Percentiles rank a stretch among this genome's conserved stretches.
phyloP scores from a whole-genome alignment of 2,329 filamentous ascomycete genomes.

The Huntiella decipiens region DNA sequence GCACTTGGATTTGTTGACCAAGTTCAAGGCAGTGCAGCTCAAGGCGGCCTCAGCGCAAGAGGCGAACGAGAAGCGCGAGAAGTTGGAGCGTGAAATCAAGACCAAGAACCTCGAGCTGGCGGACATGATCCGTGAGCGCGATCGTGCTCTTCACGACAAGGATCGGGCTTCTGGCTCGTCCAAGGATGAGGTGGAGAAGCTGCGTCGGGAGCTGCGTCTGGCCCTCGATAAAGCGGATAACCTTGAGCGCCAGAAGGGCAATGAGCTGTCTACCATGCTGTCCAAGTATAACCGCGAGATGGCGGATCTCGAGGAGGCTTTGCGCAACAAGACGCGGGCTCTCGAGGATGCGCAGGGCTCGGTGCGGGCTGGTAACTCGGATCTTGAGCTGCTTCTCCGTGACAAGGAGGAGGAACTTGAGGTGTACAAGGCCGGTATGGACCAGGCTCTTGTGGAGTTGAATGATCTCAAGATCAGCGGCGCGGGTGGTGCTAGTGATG shows the following conservation, averaged over 20 bases:
- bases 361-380: slow-evolving; percentile 60
- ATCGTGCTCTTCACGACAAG: slow-evolving; percentile 81
- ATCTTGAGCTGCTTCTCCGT: slow-evolving; percentile 66
- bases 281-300: slow-evolving; percentile 95
- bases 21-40: slow-evolving; percentile 87
- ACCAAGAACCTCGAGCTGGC: slow-evolving; percentile 98
- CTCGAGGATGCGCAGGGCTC: slow-evolving; percentile 69
- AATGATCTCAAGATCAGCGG: slow-evolving; percentile 60
- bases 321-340: slow-evolving; percentile 70
- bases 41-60: slow-evolving; percentile 96
- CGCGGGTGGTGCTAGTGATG: slow-evolving; percentile 51
- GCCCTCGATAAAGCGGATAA: slow-evolving; percentile 85
- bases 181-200: slow-evolving; percentile 84
- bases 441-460: slow-evolving; percentile 81
- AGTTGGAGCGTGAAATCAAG: slow-evolving; percentile 92
- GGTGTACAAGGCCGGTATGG: slow-evolving; percentile 95
- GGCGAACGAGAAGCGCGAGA: slow-evolving; percentile 85
- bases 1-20: slow-evolving; percentile 84
- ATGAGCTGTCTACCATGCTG: slow-evolving; percentile 84
- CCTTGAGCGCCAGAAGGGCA: slow-evolving; percentile 79
- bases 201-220: slow-evolving; percentile 82
- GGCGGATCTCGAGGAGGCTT: slow-evolving; percentile 82
- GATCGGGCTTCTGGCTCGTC: slow-evolving; percentile 72
- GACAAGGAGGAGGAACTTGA: slow-evolving; percentile 97
- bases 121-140: slow-evolving; percentile 94